Evolutionary conservation across 768 basidiomycete genomes (phyloP).

Genomic region (Royoungia palumana): DNA sequence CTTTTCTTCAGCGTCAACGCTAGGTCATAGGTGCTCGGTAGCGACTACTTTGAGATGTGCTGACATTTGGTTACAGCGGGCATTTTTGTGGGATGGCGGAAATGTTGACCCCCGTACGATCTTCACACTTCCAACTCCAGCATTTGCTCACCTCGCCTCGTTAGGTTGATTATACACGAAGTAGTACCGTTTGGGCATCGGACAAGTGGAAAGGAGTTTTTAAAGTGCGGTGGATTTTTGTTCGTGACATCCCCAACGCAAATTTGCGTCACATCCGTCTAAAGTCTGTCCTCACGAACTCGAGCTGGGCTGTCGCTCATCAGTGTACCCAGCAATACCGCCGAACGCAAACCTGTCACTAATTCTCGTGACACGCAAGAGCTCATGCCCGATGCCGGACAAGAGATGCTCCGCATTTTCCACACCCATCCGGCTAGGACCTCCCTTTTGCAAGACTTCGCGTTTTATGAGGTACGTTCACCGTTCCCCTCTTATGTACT

Average conservation of each 20-base stretch:
- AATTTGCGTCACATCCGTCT: conserved; percentile 86
- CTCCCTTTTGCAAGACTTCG: conserved; percentile 89
- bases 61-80: conserved; percentile 50
- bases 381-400: conserved; percentile 90
- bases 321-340: conserved; percentile 72
- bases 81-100: conserved; percentile 99
- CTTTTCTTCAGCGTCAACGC: conserved; percentile 98
- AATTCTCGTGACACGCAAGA: conserved; percentile 98
- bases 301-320: conserved; percentile 13
- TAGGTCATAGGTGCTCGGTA: conserved; percentile 40
- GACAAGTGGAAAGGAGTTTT: conserved; percentile 99
- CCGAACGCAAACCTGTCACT: conserved; percentile 97
- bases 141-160: conserved; percentile 1
- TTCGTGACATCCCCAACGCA: conserved; percentile 91
- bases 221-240: conserved; percentile 97
- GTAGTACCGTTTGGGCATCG: conserved; percentile 97
- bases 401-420: conserved; percentile 96
- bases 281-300: conserved; percentile 44
- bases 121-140: neutral
- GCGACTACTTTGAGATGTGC: neutral
- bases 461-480: conserved; percentile 75
- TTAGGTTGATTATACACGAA: conserved; percentile 87
- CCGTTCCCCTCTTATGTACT: neutral
- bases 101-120: conserved; percentile 83
- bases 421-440: conserved; percentile 90